A percentile compares a stretch with the other conserved stretches of the same genome.
These are phyloP conservation scores for Hydrangea macrophylla DNA, from an alignment of 148 eudicot genomes.

Conservation along the genomic window DNA sequence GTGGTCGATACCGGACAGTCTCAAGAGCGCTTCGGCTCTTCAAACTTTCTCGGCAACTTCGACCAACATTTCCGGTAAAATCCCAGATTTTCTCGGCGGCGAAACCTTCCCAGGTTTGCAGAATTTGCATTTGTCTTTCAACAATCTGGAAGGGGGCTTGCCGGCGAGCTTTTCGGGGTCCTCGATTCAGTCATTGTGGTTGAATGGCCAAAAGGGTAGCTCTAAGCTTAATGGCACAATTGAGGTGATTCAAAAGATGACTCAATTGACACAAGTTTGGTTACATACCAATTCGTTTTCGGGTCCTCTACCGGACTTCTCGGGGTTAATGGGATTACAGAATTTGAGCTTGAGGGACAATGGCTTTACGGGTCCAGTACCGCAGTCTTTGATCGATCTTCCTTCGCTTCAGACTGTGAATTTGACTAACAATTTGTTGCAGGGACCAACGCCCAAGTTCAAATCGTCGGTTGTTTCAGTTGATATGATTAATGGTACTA, in stretches of 20 bases:
- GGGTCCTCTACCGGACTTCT: constrained; percentile 64
- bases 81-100: constrained; percentile 44
- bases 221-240: constrained; percentile 45
- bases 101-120: constrained; percentile 40
- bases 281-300: constrained; percentile 47
- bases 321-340: constrained; percentile 29
- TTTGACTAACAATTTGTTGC: constrained; percentile 55
- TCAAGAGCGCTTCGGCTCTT: constrained; percentile 31
- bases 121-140: constrained; percentile 37
- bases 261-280: constrained; percentile 48
- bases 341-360: constrained; percentile 59
- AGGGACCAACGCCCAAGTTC: constrained; percentile 60
- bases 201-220: constrained; percentile 46
- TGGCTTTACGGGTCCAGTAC: constrained; percentile 62
- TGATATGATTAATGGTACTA: constrained; percentile 27
- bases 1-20: constrained; percentile 53
- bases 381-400: constrained; percentile 37
- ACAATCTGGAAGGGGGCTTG: constrained; percentile 46
- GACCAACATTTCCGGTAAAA: constrained; percentile 39
- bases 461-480: constrained; percentile 21
- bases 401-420: constrained; percentile 35
- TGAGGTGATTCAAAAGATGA: constrained; percentile 56
- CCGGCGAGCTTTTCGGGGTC: constrained; percentile 47
- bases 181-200: constrained; percentile 51
- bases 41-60: constrained; percentile 49